These are phyloP conservation scores for Exophiala viscosa DNA, from an alignment of 2,329 filamentous ascomycete genomes.

Conservation along the genomic window DNA sequence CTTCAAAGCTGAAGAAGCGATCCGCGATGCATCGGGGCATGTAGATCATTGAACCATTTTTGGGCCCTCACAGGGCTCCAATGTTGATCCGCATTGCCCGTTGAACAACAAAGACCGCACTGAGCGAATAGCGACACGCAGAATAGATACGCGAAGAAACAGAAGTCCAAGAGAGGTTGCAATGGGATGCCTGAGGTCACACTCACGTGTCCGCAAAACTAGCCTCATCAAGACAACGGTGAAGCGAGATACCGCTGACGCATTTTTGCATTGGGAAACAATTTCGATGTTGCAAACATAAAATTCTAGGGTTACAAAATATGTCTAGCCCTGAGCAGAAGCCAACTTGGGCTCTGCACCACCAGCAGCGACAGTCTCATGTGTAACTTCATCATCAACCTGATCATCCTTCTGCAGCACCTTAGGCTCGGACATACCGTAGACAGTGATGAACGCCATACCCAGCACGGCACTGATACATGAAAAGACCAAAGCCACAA, in stretches of 20 bases:
- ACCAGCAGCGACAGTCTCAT: slow-evolving; percentile 2
- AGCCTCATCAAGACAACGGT: background rate
- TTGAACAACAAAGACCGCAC: background rate
- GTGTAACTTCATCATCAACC: background rate
- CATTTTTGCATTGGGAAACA: too few relatives aligned
- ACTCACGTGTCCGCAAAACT: background rate
- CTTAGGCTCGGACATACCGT: slow-evolving; percentile 32
- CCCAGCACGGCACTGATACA: slow-evolving; percentile 65
- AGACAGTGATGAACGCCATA: slow-evolving; percentile 63
- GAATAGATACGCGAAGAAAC: background rate
- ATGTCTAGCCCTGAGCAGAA: background rate
- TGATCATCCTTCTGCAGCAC: background rate
- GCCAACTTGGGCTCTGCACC: background rate
- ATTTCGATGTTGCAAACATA: too few relatives aligned
- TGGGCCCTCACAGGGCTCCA: too few relatives aligned
- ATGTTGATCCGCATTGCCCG: too few relatives aligned
- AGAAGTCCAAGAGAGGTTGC: background rate
- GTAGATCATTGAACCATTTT: too few relatives aligned
- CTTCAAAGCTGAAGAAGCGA: too few relatives aligned
- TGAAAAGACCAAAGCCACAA: slow-evolving; percentile 70
- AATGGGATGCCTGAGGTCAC: background rate
- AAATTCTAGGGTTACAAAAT: too few relatives aligned
- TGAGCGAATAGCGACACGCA: background rate
- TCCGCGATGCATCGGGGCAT: too few relatives aligned
- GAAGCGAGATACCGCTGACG: too few relatives aligned